Evolutionary conservation across 2,329 filamentous ascomycete genomes (phyloP), one percentile per base, ranked within the genome.

Genomic region (Trichoderma sp.): DNA sequence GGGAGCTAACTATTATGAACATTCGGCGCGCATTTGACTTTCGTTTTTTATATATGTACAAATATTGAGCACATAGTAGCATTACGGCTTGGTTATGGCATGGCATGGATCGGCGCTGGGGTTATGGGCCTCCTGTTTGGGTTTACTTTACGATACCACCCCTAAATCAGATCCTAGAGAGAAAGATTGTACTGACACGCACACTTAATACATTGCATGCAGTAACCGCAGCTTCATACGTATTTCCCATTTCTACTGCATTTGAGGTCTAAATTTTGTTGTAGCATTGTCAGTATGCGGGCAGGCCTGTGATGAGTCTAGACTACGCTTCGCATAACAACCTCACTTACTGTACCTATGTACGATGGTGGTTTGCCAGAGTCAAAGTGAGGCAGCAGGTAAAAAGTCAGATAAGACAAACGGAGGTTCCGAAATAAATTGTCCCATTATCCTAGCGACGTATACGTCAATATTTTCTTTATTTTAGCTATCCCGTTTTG

Each of bases 1-100:
- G 77, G 75, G n/a, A 78, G 70, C 43, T 68, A 60, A 24, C 56
- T 30, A 6, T n/a, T 10, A n/a, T 32, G 30, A 18, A 59, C 30
- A 16, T 58, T 26, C n/a, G 54, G 60, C 14, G 21, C 30, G 34
- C 37, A n/a, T 46, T 66, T 66, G 28, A 13, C 52, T 63, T 64
- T 63, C 54, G 21, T 59, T 58, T 59, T 37, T 66, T 14, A 34
- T 56, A 66, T 49, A 51, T 66, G 63, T 66, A 66, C 54, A 66
- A 66, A 43, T 59, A 66, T 49, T 54, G 37, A 51, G 52, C 26
- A 66, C 54, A 16, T 46, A 66, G 63, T 43, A 66, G 52, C 63
- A 58, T 59, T 59, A 28, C 14, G 49, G 60, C 34, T 43, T 34
- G 56, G 63, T 52, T 46, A 66, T 46, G 34, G 37, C 63, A 66